Conservation (phyloP, 208 protist species). For the Angomonas ambiguus region DNA sequence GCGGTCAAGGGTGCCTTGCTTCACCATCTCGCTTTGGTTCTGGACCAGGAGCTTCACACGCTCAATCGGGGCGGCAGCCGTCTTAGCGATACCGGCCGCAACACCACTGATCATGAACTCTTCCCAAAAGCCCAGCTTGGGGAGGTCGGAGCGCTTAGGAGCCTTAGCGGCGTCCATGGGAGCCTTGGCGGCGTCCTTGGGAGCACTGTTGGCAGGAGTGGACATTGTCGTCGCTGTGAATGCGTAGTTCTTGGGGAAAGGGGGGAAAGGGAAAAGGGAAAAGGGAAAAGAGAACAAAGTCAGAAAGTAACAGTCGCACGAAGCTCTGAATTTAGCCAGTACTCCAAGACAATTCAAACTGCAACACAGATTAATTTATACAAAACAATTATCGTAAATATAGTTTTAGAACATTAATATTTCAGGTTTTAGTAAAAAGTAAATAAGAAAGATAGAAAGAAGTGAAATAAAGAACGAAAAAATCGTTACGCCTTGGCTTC, state of each 20-base stretch:
- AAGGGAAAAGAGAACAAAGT: conserved; percentile 7
- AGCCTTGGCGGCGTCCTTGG: conserved; percentile 12
- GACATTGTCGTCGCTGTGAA: not conserved
- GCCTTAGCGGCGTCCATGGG: conserved; percentile 14
- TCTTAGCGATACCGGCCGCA: conserved; percentile 88
- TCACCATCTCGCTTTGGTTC: conserved; percentile 86
- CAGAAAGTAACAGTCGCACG: not conserved
- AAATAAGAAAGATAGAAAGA: not conserved
- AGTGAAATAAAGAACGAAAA: conserved; percentile 10
- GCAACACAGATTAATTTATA: no score
- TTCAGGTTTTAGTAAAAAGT: not conserved
- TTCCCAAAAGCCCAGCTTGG: conserved; percentile 61
- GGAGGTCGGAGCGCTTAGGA: conserved; percentile 27
- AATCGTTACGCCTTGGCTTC: conserved; percentile 15
- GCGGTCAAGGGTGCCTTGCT: conserved; percentile 65
- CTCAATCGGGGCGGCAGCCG: conserved; percentile 93
- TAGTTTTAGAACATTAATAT: not conserved
- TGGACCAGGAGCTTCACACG: conserved; percentile 95
- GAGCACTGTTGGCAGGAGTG: conserved; percentile 20
- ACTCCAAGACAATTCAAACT: no score
- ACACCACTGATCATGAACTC: conserved; percentile 84
- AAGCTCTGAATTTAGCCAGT: not conserved
- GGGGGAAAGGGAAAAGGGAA: conserved; percentile 3
- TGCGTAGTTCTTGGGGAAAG: not conserved
- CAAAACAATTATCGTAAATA: no score